These are phyloP conservation scores for Leccinellum rugosiceps DNA, from an alignment of 768 basidiomycete genomes.

Conservation along the genomic window DNA sequence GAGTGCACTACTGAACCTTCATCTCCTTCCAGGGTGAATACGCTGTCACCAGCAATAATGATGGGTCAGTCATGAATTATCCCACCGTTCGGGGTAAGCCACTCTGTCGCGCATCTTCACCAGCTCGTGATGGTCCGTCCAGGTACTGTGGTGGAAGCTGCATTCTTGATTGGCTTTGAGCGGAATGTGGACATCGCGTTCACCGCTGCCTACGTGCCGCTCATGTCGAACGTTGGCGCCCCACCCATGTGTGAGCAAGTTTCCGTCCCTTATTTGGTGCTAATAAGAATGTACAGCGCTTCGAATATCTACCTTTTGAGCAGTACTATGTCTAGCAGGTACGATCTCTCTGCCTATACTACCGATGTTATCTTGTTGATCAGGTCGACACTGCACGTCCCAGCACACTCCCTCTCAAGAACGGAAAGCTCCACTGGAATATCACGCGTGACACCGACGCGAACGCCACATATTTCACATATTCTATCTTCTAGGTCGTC, in stretches of 20 bases:
- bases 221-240: not conserved
- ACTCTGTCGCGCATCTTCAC: not conserved
- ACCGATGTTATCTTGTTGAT: not conserved
- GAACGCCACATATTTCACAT: not conserved
- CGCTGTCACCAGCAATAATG: not conserved
- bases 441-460: not conserved
- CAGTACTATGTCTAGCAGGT: not conserved
- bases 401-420: not conserved
- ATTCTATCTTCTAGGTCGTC: not conserved
- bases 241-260: not conserved
- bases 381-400: not conserved
- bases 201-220: not conserved
- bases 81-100: not conserved
- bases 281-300: not conserved
- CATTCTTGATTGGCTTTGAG: not conserved
- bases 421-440: not conserved
- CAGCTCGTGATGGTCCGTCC: not conserved
- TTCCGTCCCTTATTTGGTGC: not conserved
- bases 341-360: not conserved
- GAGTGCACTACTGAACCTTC: not conserved
- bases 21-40: not conserved
- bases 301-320: not conserved
- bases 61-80: not conserved
- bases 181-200: not conserved
- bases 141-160: not conserved